These are phyloP conservation scores for Vaccinium vitisidaea DNA, from an alignment of 148 eudicot species.

Conservation along the genomic window DNA sequence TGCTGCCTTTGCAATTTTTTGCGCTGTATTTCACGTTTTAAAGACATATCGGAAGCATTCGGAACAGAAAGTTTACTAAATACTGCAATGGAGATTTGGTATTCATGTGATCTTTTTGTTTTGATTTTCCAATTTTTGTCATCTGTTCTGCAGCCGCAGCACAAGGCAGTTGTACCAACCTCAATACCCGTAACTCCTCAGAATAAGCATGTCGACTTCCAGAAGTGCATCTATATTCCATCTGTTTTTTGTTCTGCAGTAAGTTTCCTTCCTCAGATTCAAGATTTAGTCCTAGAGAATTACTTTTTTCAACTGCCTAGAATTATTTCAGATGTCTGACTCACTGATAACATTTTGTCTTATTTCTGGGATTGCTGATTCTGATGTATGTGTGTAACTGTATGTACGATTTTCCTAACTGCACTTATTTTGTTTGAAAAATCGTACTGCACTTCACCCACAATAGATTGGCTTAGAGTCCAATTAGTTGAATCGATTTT, in stretches of 20 bases:
- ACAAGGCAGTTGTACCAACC: slow-evolving; percentile 39
- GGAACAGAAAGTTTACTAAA: neutral
- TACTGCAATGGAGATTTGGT: neutral
- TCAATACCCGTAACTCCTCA: slow-evolving; percentile 31
- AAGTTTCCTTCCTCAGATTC: slow-evolving; percentile 20
- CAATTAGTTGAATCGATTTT: neutral
- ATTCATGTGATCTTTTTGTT: neutral
- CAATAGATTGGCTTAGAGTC: neutral
- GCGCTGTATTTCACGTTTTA: neutral
- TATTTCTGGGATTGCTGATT: neutral
- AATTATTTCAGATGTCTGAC: neutral
- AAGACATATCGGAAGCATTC: neutral
- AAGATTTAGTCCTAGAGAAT: too few relatives aligned
- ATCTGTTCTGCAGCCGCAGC: slow-evolving; percentile 19
- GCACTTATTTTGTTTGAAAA: neutral
- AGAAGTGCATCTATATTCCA: slow-evolving; percentile 29
- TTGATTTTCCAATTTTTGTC: neutral
- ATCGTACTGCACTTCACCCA: neutral
- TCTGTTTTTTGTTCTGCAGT: slow-evolving; percentile 39
- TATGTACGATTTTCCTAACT: neutral
- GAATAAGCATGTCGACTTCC: slow-evolving; percentile 31
- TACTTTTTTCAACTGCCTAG: neutral
- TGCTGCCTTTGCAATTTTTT: neutral
- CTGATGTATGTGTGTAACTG: neutral
- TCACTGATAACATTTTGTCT: neutral